These are phyloP conservation scores for Prunus mume DNA, from an alignment of 306 rosid species.

Conservation along the genomic window DNA sequence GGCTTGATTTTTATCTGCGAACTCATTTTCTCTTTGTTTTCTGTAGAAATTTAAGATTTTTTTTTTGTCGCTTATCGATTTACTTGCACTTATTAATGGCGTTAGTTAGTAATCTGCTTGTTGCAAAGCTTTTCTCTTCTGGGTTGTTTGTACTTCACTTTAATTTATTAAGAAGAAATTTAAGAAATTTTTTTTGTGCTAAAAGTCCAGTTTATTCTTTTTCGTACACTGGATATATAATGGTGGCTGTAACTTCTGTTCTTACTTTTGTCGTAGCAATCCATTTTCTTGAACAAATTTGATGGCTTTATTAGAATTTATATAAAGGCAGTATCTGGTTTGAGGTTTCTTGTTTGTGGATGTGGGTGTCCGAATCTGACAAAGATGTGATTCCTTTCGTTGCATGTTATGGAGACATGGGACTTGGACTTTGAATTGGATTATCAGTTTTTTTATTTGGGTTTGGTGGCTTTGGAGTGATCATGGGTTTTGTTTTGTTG, in stretches of 20 bases:
- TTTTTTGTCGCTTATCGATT: neutral
- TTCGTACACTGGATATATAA: neutral
- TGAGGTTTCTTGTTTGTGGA: neutral
- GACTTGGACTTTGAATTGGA: neutral
- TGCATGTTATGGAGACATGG: neutral
- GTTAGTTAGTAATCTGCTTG: neutral
- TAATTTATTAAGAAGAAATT: neutral
- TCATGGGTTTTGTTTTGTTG: neutral
- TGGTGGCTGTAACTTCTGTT: neutral
- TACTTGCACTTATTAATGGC: neutral
- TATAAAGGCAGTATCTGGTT: neutral
- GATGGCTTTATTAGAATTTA: neutral
- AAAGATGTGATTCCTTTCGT: neutral
- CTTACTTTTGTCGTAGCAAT: neutral
- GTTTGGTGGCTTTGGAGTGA: neutral
- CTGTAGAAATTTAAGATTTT: neutral
- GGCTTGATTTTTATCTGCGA: neutral
- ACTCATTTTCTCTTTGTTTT: neutral
- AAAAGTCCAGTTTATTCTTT: neutral
- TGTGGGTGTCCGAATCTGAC: neutral
- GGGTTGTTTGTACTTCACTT: neutral
- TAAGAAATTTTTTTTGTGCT: neutral
- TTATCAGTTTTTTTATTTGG: neutral
- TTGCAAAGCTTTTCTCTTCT: neutral
- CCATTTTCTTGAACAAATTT: neutral